Evolutionary conservation across 176 grass and related monocot genomes (phyloP), one percentile per base, ranked within the genome.

Genomic region (Triticum monococcum): DNA sequence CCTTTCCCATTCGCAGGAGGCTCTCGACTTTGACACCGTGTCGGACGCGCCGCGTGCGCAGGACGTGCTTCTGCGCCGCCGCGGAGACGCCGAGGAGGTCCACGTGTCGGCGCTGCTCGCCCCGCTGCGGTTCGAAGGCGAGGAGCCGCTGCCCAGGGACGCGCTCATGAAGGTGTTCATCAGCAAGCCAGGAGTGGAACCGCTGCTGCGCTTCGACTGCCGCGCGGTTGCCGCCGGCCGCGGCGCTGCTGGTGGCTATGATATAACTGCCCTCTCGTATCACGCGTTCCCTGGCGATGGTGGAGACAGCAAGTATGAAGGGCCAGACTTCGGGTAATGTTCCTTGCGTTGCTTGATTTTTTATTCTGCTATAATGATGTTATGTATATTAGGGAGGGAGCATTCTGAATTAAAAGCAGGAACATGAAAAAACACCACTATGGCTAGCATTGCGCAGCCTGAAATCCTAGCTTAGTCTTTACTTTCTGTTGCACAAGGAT

Each of bases 171-270:
- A 93, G 86, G 89, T 98, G 11, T 98, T 90, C 79, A 61, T 98
- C 83, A 87, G 79, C 16, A 98, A 85, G 90, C 75, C 83, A 43
- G 72, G 81, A 8, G 41, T 43, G 18, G 24, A 57, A 57, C 87
- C 95, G 2, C 91, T 95, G 25, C 69, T 98, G 85, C 89, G 64
- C n/a, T 98, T 95, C 72, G 92, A 97, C 75, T 97, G 95, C 79
- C 79, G 86, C 23, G 9, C 88, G 8, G 87, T 77, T 56, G 17
- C 14, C 22, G 75, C 30, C 18, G 26, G 12, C 12, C 61, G 64
- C 12, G 64, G 41, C 9, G 13, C 12, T 38, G 17, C 22, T 46
- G 81, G 76, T 75, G 85, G 80, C 77, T 95, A 82, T 41, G 33
- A 61, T 64, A 62, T 97, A 12, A 75, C 57, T 46, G 70, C 68